Percentiles rank a stretch among this genome's conserved stretches.
Evolutionary conservation across 2,329 filamentous ascomycete species (phyloP).

Genomic region (Alternaria angustiovoidea): DNA sequence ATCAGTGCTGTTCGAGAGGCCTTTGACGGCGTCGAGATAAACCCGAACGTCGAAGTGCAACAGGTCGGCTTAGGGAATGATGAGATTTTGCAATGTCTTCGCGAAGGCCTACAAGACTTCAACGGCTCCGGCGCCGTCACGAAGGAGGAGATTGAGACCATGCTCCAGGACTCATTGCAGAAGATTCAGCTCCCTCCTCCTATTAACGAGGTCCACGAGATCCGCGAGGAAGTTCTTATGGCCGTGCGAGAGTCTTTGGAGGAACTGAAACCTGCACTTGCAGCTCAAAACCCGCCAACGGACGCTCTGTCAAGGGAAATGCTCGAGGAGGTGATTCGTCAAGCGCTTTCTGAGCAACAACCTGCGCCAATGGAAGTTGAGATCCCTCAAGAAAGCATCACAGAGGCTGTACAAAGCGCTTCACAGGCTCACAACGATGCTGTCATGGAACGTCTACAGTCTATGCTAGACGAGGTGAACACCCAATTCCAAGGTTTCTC

Average conservation of each 20-base stretch:
- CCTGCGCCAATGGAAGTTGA: constrained; percentile 55
- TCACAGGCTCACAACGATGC: constrained; percentile 65
- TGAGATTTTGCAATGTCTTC: constrained; percentile 85
- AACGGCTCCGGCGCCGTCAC: constrained; percentile 68
- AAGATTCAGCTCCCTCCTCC: constrained; percentile 79
- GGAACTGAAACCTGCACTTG: constrained; percentile 69
- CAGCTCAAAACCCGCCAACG: constrained; percentile 51
- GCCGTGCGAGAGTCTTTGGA: constrained; percentile 87
- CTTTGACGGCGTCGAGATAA: constrained; percentile 81
- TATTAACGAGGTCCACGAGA: constrained; percentile 72
- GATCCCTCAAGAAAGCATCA: constrained; percentile 61
- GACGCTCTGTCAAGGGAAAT: constrained; percentile 61
- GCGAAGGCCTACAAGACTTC: constrained; percentile 84
- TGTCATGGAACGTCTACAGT: constrained; percentile 67
- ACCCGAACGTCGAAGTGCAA: constrained; percentile 89
- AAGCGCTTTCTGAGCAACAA: constrained; percentile 62
- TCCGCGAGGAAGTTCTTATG: constrained; percentile 82
- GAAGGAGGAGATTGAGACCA: constrained; percentile 83
- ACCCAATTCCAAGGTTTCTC: constrained; percentile 79
- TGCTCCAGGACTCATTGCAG: constrained; percentile 85
- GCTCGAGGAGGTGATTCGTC: constrained; percentile 65
- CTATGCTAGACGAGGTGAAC: constrained; percentile 68
- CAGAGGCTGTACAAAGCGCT: constrained; percentile 65
- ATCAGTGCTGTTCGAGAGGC: constrained; percentile 87
- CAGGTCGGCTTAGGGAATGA: constrained; percentile 90